Evolutionary conservation across 352 stramenopile species (phyloP), one percentile per base, ranked within the genome.

Genomic region (Phytophthora multivora): DNA sequence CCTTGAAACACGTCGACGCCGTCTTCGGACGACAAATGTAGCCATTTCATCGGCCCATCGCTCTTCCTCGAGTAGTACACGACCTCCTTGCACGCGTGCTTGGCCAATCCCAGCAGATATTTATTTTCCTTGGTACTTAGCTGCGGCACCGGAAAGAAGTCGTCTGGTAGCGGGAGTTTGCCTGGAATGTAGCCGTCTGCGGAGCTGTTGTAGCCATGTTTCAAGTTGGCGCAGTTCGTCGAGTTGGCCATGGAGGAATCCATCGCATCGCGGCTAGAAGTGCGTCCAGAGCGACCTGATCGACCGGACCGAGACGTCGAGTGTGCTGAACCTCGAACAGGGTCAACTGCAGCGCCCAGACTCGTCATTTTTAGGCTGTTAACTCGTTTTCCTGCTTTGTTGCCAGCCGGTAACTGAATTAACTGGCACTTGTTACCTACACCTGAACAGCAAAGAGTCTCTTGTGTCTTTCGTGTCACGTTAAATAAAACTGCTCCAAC

Each of bases 41-140:
- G 71, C 86, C 86, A 95, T 48, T 86, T 79, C 70, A 95, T 88
- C 11, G 86, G 86, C 0, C 86, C 86, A 55, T 80, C 80, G 0
- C 68, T 41, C 9, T 73, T 77, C 33, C 86, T 75, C 50, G 86
- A 91, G 59, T 92, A 95, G 46, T 90, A 93, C 18, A 95, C 83
- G 8, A 95, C 86, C 56, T 95, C 86, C 63, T 92, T 95, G 60
- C 86, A 95, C 3, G 86, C 80, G 41, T 80, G 82, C 51, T 92
- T 92, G 5, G 83, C 86, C 9, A 93, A 65, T 3, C 77, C 75
- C 0, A 92, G 43, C 10, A 92, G 71, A 59, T 90, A 89, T 50
- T 86, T 83, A 28, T 60, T 77, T 51, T 92, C 86, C 48, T 88
- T 89, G 12, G 11, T 18, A 62, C 71, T 91, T 16, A 95, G 69